Evolutionary conservation across 164 flowering plant species (phyloP).

Genomic region (Kingdonia uniflora): DNA sequence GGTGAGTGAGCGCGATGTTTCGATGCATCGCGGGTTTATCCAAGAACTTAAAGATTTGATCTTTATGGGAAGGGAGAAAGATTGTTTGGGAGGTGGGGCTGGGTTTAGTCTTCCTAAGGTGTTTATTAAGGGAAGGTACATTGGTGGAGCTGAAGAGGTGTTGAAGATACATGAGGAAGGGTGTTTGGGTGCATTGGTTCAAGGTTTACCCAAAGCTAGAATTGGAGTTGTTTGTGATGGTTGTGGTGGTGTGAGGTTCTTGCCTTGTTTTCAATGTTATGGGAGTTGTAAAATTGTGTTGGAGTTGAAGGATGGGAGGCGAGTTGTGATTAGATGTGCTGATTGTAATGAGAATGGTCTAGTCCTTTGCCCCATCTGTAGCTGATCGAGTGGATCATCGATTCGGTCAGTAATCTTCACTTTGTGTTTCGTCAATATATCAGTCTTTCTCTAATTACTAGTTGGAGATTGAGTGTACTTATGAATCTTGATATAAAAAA

Average conservation of each 20-base stretch:
- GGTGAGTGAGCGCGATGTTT: conserved; percentile 65
- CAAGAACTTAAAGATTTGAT: no score
- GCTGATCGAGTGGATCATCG: conserved; percentile 18
- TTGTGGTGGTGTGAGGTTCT: conserved; percentile 73
- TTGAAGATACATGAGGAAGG: conserved; percentile 68
- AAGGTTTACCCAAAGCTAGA: conserved; percentile 49
- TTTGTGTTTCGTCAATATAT: background rate
- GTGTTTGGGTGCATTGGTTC: conserved; percentile 28
- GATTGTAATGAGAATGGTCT: conserved; percentile 98
- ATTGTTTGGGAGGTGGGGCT: conserved; percentile 14
- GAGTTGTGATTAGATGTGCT: conserved; percentile 49
- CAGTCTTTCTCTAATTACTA: conserved; percentile 1
- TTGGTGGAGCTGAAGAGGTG: conserved; percentile 85
- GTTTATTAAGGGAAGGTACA: conserved; percentile 67
- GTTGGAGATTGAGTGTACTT: background rate
- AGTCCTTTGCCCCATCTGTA: conserved; percentile 77
- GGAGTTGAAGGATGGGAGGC: conserved; percentile 19
- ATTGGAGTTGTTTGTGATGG: conserved; percentile 57
- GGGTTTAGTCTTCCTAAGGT: conserved; percentile 46
- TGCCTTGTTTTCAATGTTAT: conserved; percentile 72
- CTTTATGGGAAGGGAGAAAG: conserved; percentile 19
- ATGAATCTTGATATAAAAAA: no score
- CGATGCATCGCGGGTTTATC: conserved; percentile 76
- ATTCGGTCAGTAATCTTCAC: conserved; percentile 1
- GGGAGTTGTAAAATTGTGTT: conserved; percentile 80